A percentile compares a stretch with the other conserved stretches of the same genome.
Conservation (phyloP, 1,284 basidiomycete species). For the Ustilago curta region DNA sequence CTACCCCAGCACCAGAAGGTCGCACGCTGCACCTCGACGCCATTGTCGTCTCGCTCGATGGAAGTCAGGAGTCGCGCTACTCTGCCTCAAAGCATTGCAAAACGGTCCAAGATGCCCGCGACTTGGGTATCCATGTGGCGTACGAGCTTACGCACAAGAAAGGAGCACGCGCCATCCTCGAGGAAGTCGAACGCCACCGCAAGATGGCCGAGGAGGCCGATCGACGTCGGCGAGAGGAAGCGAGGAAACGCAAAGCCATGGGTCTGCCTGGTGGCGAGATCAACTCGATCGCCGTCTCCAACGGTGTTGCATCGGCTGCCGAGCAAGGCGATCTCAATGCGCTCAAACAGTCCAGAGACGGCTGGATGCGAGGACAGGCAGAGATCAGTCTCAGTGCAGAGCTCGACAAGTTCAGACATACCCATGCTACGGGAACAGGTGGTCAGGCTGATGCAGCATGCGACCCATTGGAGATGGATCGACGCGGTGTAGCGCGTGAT, state of each 20-base stretch:
- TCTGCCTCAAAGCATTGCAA: constrained; percentile 44
- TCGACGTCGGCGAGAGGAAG: constrained; percentile 49
- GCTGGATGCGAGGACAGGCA: constrained; percentile 46
- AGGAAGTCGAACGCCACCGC: constrained; percentile 67
- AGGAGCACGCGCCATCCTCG: constrained; percentile 62
- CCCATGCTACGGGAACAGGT: constrained; percentile 23
- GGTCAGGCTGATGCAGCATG: constrained; percentile 21
- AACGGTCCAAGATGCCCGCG: constrained; percentile 54
- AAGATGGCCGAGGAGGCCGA: constrained; percentile 66
- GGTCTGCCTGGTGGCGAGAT: constrained; percentile 40
- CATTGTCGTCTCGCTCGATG: constrained; percentile 68
- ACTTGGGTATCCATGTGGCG: constrained; percentile 60
- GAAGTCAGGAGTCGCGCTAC: constrained; percentile 52
- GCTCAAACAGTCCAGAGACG: constrained; percentile 30
- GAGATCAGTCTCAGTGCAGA: constrained; percentile 39
- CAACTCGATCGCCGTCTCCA: constrained; percentile 15
- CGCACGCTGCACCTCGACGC: constrained; percentile 56
- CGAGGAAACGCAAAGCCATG: constrained; percentile 41
- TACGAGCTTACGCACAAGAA: constrained; percentile 57
- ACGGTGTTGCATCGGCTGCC: constrained; percentile 33
- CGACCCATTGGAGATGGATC: constrained; percentile 58
- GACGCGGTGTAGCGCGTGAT: constrained; percentile 58
- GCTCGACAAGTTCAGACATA: constrained; percentile 18
- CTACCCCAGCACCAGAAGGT: constrained; percentile 50
- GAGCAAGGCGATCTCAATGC: constrained; percentile 42